Percentiles rank a stretch among this genome's conserved stretches.
These are phyloP conservation scores for Candida argentea DNA, from an alignment of 805 yeast genomes.

Conservation along the genomic window DNA sequence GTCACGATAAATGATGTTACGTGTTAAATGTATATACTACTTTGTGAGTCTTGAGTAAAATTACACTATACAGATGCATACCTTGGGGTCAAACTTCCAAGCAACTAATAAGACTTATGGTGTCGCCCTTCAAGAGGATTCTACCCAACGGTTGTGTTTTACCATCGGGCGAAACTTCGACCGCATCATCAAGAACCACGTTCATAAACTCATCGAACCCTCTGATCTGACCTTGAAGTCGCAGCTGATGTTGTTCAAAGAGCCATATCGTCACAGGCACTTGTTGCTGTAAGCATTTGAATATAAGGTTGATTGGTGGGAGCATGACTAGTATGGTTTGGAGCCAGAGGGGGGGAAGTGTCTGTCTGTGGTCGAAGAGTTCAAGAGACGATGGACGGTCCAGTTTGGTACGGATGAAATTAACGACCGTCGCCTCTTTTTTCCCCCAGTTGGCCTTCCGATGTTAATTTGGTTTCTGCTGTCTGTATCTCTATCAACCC, in stretches of 20 bases:
- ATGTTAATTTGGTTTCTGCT: no score
- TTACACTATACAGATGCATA: constrained; percentile 1
- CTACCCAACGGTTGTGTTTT: constrained; percentile 52
- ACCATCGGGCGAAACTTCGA: constrained; percentile 51
- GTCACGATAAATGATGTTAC: not conserved
- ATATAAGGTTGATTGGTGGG: constrained; percentile 89
- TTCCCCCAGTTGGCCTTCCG: no score
- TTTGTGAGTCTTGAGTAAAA: not conserved
- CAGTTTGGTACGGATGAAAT: no score
- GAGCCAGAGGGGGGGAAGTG: no score
- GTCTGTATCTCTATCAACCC: no score
- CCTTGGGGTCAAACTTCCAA: constrained; percentile 21
- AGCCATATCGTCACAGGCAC: constrained; percentile 78
- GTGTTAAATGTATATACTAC: not conserved
- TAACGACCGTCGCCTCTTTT: no score
- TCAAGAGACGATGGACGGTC: no score
- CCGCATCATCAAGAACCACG: constrained; percentile 47
- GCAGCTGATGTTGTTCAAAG: constrained; percentile 67
- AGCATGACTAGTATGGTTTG: no score
- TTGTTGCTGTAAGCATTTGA: constrained; percentile 78
- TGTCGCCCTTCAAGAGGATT: constrained; percentile 85
- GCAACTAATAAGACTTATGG: constrained; percentile 62
- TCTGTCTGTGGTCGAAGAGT: no score
- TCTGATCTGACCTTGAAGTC: constrained; percentile 73
- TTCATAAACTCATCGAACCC: constrained; percentile 99